A percentile compares a stretch with the other conserved stretches of the same genome.
Conservation (phyloP, 768 basidiomycete species). For the Leccinum broughii region DNA sequence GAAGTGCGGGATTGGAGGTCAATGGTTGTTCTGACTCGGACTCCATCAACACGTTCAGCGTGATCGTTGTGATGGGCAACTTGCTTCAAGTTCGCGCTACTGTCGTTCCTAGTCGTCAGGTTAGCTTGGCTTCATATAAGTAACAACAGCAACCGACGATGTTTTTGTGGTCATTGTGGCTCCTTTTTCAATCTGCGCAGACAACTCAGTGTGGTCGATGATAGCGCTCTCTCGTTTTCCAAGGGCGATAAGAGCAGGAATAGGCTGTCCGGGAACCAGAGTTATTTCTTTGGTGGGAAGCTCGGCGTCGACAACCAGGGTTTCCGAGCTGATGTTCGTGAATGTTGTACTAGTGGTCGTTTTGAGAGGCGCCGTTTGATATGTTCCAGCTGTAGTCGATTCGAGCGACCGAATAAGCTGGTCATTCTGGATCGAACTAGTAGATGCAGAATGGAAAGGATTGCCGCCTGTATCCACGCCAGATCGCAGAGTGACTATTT, state of each 20-base stretch:
- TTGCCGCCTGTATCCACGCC: not conserved
- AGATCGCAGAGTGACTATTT: not conserved
- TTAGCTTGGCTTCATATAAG: not conserved
- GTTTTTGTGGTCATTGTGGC: not conserved
- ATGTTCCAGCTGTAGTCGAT: not conserved
- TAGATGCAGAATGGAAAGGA: not conserved
- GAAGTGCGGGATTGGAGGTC: not conserved
- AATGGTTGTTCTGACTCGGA: not conserved
- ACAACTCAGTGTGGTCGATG: not conserved
- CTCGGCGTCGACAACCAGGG: not conserved
- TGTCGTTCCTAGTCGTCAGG: not conserved
- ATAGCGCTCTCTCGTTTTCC: not conserved
- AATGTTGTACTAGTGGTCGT: not conserved
- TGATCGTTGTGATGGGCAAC: too few species aligned
- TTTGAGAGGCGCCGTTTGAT: not conserved
- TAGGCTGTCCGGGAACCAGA: not conserved
- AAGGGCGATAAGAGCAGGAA: not conserved
- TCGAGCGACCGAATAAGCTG: not conserved
- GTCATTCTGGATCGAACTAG: not conserved
- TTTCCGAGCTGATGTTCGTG: not conserved
- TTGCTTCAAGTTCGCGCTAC: not conserved
- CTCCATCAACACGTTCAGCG: not conserved
- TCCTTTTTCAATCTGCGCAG: not conserved
- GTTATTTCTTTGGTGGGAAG: not conserved
- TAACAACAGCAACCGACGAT: conserved; percentile 7